A percentile compares a stretch with the other conserved stretches of the same genome.
phyloP scores from a whole-genome alignment of 1,284 basidiomycete genomes.

The Fomitopsis pinicola region DNA sequence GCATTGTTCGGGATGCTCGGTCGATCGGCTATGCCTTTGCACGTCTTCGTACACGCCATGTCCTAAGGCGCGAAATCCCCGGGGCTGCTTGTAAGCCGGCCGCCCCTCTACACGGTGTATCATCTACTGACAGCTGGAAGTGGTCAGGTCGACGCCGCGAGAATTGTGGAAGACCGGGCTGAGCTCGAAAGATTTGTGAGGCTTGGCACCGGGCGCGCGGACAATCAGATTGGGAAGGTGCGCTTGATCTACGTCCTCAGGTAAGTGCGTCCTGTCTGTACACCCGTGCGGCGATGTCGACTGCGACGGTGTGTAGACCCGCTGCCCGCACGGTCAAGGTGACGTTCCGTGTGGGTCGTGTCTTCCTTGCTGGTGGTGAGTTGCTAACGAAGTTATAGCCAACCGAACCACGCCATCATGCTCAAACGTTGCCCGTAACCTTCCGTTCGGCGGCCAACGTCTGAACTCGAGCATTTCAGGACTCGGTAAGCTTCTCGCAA shows the following conservation, averaged over 20 bases:
- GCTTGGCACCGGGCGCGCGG: constrained; percentile 2
- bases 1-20: too few relatives aligned
- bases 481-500: neutral
- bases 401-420: too few relatives aligned
- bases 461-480: constrained; percentile 8
- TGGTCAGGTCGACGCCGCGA: constrained; percentile 1
- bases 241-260: constrained; percentile 2
- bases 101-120: neutral
- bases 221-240: constrained; percentile 5
- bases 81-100: too few relatives aligned
- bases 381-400: too few relatives aligned
- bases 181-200: constrained; percentile 3
- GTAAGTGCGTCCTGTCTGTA: neutral
- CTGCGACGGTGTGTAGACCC: constrained; percentile 19
- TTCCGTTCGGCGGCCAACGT: constrained; percentile 24
- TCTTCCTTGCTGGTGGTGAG: constrained; percentile 36
- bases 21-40: too few relatives aligned
- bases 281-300: neutral
- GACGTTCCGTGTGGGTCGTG: constrained; percentile 28
- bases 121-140: neutral
- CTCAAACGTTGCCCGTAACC: constrained; percentile 26
- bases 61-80: too few relatives aligned
- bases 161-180: neutral
- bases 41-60: too few relatives aligned
- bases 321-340: constrained; percentile 32